phyloP scores from a whole-genome alignment of 352 stramenopile species.

The Phytophthora sp. region DNA sequence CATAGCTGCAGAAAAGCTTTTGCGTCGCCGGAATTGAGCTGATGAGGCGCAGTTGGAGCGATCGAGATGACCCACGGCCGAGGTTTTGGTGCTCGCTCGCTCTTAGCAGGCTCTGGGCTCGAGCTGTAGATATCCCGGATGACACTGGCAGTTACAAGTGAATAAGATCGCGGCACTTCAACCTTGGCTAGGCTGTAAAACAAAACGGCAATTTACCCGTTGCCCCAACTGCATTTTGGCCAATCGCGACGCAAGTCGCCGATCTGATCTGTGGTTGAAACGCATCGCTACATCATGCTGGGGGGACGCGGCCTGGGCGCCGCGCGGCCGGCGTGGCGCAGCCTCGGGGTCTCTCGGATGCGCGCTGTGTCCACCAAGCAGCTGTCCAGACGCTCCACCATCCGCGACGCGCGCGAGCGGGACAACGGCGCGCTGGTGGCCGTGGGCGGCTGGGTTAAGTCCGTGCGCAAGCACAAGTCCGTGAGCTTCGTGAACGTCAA shows the following conservation, averaged over 20 bases:
- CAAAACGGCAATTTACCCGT: too few species aligned
- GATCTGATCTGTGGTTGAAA: conserved; percentile 19
- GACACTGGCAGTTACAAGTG: conserved; percentile 7
- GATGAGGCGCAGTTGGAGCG: too few species aligned
- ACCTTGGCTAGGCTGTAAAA: too few species aligned
- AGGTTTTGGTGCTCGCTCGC: too few species aligned
- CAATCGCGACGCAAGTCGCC: conserved; percentile 4
- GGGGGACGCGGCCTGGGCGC: conserved; percentile 9
- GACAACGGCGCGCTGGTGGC: conserved; percentile 48
- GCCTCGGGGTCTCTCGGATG: conserved; percentile 8
- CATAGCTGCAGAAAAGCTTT: too few species aligned
- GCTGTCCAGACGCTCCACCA: conserved; percentile 39
- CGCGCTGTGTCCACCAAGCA: conserved; percentile 25
- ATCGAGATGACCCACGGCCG: too few species aligned
- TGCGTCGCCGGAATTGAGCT: too few species aligned
- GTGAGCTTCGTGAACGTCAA: conserved; percentile 97
- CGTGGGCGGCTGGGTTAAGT: conserved; percentile 94
- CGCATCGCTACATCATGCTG: conserved; percentile 24
- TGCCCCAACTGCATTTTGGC: too few species aligned
- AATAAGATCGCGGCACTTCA: conserved; percentile 5
- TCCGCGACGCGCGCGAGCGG: conserved; percentile 49
- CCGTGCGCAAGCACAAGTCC: conserved; percentile 97
- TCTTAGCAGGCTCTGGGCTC: too few species aligned
- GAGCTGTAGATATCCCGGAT: too few species aligned
- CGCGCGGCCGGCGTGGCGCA: conserved; percentile 12